Evolutionary conservation across 306 rosid genomes (phyloP).

Genomic region (Nissolia schottii): DNA sequence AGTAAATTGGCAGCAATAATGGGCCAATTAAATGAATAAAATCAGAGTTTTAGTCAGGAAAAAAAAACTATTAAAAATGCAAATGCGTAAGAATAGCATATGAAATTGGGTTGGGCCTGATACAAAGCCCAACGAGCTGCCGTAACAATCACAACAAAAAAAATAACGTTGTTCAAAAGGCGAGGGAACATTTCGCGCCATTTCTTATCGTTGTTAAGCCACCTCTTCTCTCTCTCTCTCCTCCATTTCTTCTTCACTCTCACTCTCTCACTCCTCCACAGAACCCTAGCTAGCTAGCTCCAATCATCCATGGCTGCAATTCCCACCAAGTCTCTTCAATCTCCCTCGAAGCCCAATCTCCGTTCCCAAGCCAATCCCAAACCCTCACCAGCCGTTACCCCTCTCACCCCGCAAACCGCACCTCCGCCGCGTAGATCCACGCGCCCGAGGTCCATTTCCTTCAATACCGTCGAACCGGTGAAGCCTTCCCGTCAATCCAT

Average conservation of each 20-base stretch:
- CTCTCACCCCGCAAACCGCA: slow-evolving; percentile 47
- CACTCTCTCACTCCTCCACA: not conserved
- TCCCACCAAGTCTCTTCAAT: slow-evolving; percentile 34
- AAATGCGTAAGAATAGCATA: too few species aligned
- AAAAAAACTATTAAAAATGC: too few species aligned
- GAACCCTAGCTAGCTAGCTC: slow-evolving; percentile 26
- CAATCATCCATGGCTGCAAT: slow-evolving; percentile 57
- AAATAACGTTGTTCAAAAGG: not conserved
- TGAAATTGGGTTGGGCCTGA: not conserved
- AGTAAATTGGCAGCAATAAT: too few species aligned
- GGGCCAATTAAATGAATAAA: too few species aligned
- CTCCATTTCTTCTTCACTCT: too few species aligned
- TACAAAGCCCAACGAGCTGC: not conserved
- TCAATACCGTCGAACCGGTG: slow-evolving; percentile 6
- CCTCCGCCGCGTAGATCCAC: slow-evolving; percentile 52
- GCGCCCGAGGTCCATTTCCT: slow-evolving; percentile 37
- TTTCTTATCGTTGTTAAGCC: not conserved
- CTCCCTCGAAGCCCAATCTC: slow-evolving; percentile 37
- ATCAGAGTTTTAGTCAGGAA: too few species aligned
- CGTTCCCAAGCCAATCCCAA: slow-evolving; percentile 21
- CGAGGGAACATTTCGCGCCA: slow-evolving; percentile 59
- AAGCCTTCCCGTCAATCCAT: slow-evolving; percentile 16
- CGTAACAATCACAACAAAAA: not conserved
- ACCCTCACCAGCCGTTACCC: slow-evolving; percentile 31
- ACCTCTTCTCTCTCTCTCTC: not conserved